Evolutionary conservation across 352 stramenopile species (phyloP).

Genomic region (Thraustochytrium striatum): DNA sequence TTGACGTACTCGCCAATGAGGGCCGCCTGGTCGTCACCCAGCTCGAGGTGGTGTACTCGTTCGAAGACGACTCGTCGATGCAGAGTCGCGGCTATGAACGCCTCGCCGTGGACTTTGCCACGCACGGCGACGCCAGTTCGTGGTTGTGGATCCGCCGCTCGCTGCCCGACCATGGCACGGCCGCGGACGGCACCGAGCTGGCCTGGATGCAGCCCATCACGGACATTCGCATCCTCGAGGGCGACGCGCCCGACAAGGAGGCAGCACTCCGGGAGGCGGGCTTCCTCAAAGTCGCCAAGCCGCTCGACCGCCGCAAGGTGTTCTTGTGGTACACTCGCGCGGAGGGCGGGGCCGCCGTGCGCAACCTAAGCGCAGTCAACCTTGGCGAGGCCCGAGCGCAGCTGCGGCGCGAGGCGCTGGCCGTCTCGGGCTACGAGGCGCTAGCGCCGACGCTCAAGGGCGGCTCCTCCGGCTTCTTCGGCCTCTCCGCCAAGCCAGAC

Average conservation of each 20-base stretch:
- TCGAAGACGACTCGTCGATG: constrained; percentile 7
- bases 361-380: constrained; percentile 24
- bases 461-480: not conserved
- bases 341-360: not conserved
- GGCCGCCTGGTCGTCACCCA: constrained; percentile 1
- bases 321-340: constrained; percentile 28
- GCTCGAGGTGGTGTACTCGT: constrained; percentile 32
- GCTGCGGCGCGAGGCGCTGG: not conserved
- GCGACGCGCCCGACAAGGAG: not conserved
- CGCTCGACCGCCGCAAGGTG: constrained; percentile 12
- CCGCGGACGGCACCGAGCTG: constrained; percentile 25
- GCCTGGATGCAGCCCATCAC: constrained; percentile 43
- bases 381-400: not conserved
- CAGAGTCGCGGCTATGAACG: constrained; percentile 6
- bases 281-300: constrained; percentile 33
- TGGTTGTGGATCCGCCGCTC: constrained; percentile 6
- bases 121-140: constrained; percentile 22
- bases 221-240: not conserved
- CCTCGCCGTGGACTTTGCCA: constrained; percentile 17
- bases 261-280: not conserved
- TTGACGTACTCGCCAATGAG: not conserved
- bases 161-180: constrained; percentile 14
- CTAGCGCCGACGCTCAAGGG: not conserved
- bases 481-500: not conserved
- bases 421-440: not conserved